Base-by-base conservation (phyloP, 176 grass and related monocot genomes). In the Rhynchospora pubera region DNA sequence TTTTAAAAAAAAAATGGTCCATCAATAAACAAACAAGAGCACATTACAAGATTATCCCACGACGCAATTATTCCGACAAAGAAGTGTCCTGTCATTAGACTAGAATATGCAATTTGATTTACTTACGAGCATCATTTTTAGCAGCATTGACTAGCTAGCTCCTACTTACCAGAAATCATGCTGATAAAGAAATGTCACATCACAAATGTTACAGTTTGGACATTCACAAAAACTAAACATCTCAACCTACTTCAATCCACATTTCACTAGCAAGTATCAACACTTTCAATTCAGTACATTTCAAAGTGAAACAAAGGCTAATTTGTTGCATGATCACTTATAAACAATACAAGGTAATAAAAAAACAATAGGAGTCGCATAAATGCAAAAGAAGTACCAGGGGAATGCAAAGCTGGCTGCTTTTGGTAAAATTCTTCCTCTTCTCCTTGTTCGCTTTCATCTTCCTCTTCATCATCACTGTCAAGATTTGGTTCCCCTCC, bases 391-490 rank as follows among this genome's bases (percentile, higher is more conserved):
- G 12, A 65, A 48, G 15, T 62, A 88, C 83, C 87, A 76, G 74
- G 59, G 19, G 82, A 88, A 21, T 45, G 39, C 30, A 57, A 46
- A 9, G 30, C 4, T 15, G 24, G 44, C 14, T 87, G 65, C 15
- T 79, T 72, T 28, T 56, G 79, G 30, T 62, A 46, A 18, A 62
- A 52, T 19, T 85, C 72, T 44, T 82, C 57, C 7, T 45, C 74
- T 39, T 18, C 43, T 13, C 26, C 43, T 26, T 22, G 62, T 18
- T 72, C 85, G 44, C 65, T 85, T 53, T 88, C 91, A 51, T 81
- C 81, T 3, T 80, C 46, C 4, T 81, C 87, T n/a, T 59, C 55
- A 24, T 87, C 86, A 5, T 30, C 65, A 2, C 24, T 46, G 22
- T 68, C 78, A 0, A 13, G 2, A 48, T 44, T 44, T 1, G 19